Conservation (phyloP, 331 rosid species). For the Pyracantha coccinea region DNA sequence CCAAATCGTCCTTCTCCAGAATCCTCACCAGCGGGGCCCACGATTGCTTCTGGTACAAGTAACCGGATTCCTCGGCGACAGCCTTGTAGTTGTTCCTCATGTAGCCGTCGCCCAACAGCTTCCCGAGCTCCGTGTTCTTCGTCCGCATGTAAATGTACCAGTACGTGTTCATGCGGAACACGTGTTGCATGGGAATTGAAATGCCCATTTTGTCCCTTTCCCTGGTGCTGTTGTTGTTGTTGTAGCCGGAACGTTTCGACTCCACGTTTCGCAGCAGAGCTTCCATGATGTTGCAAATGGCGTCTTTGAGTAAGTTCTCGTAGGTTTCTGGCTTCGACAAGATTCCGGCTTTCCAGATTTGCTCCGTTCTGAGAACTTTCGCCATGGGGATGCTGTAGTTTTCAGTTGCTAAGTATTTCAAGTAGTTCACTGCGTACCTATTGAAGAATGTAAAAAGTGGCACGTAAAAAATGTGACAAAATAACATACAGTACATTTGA, state of each 20-base stretch:
- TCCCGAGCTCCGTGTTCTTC: conserved; percentile 66
- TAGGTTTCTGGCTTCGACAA: conserved; percentile 31
- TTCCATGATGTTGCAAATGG: conserved; percentile 63
- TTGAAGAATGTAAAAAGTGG: no score
- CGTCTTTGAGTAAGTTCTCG: conserved; percentile 39
- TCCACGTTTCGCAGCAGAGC: conserved; percentile 78
- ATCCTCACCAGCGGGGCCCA: conserved; percentile 55
- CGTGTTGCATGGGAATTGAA: conserved; percentile 18
- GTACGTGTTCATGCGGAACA: conserved; percentile 67
- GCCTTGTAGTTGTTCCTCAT: conserved; percentile 49
- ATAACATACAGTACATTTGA: no score
- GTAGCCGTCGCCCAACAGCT: conserved; percentile 52
- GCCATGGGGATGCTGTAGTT: conserved; percentile 49
- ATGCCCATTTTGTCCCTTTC: conserved; percentile 46
- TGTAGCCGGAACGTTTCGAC: conserved; percentile 41
- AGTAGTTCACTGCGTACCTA: conserved; percentile 55
- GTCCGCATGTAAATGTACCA: conserved; percentile 93
- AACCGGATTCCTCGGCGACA: conserved; percentile 71
- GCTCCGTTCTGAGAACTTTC: conserved; percentile 61
- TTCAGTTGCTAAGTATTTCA: conserved; percentile 57
- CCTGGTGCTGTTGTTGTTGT: not conserved
- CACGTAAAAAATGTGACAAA: no score
- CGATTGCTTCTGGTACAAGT: conserved; percentile 58
- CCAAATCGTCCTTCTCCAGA: conserved; percentile 45
- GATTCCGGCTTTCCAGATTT: conserved; percentile 55